Evolutionary conservation across 108 stramenopile genomes (phyloP), one percentile per base, ranked within the genome.

Genomic region (Epithemia pelagica): DNA sequence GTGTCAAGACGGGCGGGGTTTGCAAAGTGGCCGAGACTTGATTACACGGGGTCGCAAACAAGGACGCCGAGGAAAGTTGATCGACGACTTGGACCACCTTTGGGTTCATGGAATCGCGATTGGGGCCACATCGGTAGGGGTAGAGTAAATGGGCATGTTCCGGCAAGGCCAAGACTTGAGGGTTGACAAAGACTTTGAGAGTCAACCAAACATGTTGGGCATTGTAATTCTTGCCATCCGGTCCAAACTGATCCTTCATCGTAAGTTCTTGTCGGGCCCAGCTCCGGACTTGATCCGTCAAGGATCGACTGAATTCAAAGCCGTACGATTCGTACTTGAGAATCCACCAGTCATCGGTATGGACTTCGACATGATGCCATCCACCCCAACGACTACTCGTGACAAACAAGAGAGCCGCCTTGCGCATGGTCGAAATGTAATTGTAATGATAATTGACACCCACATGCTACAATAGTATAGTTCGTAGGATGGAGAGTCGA

Each of bases 371-470:
- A 62, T 87, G 86, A 76, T 57, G 54, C 54, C 65, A 66, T 5
- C 54, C 54, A 20, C 89, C 88, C 84, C 87, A 88, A 29, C 59
- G 62, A 21, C 68, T 71, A 54, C 72, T 66, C 10, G 90, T 80
- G 52, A 91, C 88, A 63, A 89, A 90, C 31, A 95, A 70, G 21
- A 92, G 63, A 21, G 94, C 94, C 10, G 88, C 85, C 71, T 86
- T 82, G 5, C 87, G 76, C 60, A 95, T 89, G 21, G 81, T 69
- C 3, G 91, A 71, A 2, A 92, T 37, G 73, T 89, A 91, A 70
- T 95, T 95, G 30, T 55, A 61, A 10, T 89, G 87, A 67, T 69
- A 89, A n/a, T 91, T 80, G 22, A 87, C 53, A 18, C 81, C 79
- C 10, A 87, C 56, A 15, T 46, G 37, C 37, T 15, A 10, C 82